Base-by-base conservation (phyloP, 495 filamentous ascomycete species). In the Talaromyces stipitatus region DNA sequence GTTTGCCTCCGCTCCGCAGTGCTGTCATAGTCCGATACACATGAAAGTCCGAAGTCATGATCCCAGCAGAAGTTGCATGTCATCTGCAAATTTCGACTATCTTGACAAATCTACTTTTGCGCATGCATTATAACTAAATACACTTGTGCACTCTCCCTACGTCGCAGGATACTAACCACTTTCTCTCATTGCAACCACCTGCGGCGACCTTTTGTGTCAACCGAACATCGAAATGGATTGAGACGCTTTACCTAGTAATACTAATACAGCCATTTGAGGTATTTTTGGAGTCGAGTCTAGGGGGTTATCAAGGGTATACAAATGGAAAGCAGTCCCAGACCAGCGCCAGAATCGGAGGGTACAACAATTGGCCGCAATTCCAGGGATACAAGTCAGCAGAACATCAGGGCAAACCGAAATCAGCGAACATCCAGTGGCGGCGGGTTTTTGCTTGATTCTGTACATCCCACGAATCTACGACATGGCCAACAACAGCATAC, bases 371-470 rank as follows among this genome's bases (percentile, higher is more conserved):
- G 69, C 23, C 69, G 66, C 60, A 69, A 70, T 60, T 75, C 72
- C 60, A 71, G 72, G 46, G 71, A 73, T 51, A 69, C 65, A 8
- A 69, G 69, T 8, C 61, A 62, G 56, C 66, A 61, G 50, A 63
- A 56, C 50, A 59, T 59, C 11, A 50, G 57, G 10, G 67, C 68
- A 41, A 61, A 71, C 7, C 67, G 70, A 58, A 68, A 67, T 7
- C 69, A n/a, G n/a, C n/a, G 67, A 43, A 72, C 60, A 61, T 75
- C 76, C 1, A 63, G 76, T 50, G 70, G 75, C 2, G 64, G 76
- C 51, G 71, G 75, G 14, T 81, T 81, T 28, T 57, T 81, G 24
- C 55, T 81, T 30, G 75, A 77, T 52, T 71, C 72, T 4, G 59
- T 62, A 8, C 66, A 66, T 20, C 16, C 73, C 11, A 72, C 70